Percentiles rank a stretch among this genome's conserved stretches.
These are phyloP conservation scores for Lumnitzera racemosa DNA, from an alignment of 345 rosid species.

Conservation along the genomic window DNA sequence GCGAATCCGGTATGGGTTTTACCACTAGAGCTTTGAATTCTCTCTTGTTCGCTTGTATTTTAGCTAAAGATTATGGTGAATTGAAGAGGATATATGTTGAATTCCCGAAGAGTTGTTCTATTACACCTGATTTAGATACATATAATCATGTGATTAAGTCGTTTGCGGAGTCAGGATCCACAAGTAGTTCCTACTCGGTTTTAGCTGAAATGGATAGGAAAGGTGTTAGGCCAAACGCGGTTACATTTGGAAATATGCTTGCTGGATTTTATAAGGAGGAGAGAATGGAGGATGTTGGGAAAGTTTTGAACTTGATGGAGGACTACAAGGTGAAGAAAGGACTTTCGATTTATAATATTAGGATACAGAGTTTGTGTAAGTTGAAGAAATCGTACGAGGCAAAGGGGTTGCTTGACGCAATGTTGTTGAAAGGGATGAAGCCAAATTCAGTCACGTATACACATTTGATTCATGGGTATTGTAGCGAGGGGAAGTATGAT, in stretches of 20 bases:
- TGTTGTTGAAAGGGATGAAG: slow-evolving; percentile 35
- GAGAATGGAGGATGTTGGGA: slow-evolving; percentile 64
- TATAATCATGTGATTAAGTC: slow-evolving; percentile 56
- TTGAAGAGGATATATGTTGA: slow-evolving; percentile 57
- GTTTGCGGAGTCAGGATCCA: slow-evolving; percentile 55
- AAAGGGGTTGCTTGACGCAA: slow-evolving; percentile 44
- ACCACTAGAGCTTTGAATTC: slow-evolving; percentile 61
- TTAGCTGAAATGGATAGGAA: slow-evolving; percentile 74
- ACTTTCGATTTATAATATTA: slow-evolving; percentile 36
- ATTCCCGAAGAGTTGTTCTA: slow-evolving; percentile 38
- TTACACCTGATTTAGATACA: slow-evolving; percentile 59
- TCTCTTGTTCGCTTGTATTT: slow-evolving; percentile 47
- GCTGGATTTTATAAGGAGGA: slow-evolving; percentile 68
- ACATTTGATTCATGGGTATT: slow-evolving; percentile 72
- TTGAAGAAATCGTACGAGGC: slow-evolving; percentile 52
- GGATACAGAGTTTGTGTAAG: slow-evolving; percentile 70
- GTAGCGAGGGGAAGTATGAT: slow-evolving; percentile 50
- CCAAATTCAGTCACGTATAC: slow-evolving; percentile 37
- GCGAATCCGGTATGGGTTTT: slow-evolving; percentile 27
- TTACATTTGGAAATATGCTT: slow-evolving; percentile 44
- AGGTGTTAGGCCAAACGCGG: slow-evolving; percentile 37
- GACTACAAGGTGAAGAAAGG: slow-evolving; percentile 33
- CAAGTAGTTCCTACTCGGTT: slow-evolving; percentile 55
- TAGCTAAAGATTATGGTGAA: slow-evolving; percentile 52
- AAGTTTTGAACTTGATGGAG: slow-evolving; percentile 54